Percentiles rank a stretch among this genome's conserved stretches.
These are phyloP conservation scores for Aspergillus fischeri DNA, from an alignment of 2,329 filamentous ascomycete genomes.

Conservation along the genomic window DNA sequence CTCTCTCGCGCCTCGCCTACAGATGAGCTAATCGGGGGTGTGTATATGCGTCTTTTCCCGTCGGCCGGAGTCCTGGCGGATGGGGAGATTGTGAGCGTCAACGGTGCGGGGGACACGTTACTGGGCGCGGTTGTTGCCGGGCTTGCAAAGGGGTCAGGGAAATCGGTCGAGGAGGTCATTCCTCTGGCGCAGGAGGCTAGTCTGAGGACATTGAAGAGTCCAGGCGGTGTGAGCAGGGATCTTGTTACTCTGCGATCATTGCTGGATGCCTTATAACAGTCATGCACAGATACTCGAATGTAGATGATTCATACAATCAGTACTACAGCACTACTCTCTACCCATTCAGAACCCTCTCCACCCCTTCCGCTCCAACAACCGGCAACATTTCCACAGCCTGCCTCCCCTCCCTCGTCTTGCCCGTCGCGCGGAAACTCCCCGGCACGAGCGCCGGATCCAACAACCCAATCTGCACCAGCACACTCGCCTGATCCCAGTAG, in stretches of 20 bases:
- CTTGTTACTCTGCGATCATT: conserved; percentile 19
- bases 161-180: conserved; percentile 59
- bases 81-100: conserved; percentile 76
- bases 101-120: conserved; percentile 92
- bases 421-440: conserved; percentile 35
- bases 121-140: conserved; percentile 80
- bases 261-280: background rate
- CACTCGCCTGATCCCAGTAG: conserved; percentile 61
- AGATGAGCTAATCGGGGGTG: conserved; percentile 64
- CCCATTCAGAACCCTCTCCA: conserved; percentile 20
- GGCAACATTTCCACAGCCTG: conserved; percentile 29
- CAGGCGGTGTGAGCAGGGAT: conserved; percentile 59
- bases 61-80: conserved; percentile 58
- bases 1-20: conserved; percentile 58
- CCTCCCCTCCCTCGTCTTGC: conserved; percentile 24
- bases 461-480: conserved; percentile 56
- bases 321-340: background rate
- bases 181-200: conserved; percentile 77
- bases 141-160: conserved; percentile 54
- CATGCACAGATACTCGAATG: background rate
- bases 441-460: conserved; percentile 53
- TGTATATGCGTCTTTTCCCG: conserved; percentile 78
- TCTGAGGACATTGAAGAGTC: conserved; percentile 70
- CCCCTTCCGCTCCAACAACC: conserved; percentile 33
- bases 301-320: background rate